A percentile compares a stretch with the other conserved stretches of the same genome.
phyloP scores from a whole-genome alignment of 164 flowering plant genomes.

The Amborella trichopoda region DNA sequence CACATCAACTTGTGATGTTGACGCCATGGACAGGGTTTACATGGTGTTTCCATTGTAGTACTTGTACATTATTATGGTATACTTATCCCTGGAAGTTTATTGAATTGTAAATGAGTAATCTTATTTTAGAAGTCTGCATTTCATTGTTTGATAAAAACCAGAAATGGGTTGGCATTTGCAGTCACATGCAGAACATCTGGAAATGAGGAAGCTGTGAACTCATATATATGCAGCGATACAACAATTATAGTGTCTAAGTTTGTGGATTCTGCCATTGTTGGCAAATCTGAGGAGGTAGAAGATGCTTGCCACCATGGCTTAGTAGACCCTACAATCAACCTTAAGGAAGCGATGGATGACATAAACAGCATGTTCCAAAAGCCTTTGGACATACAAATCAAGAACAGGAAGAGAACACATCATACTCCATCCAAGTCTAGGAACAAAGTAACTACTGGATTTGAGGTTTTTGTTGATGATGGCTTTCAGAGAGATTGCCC shows the following conservation, averaged over 20 bases:
- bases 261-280: conserved; percentile 64
- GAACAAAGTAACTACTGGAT: conserved; percentile 16
- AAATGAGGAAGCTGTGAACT: background rate
- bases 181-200: too few relatives aligned
- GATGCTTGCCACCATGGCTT: conserved; percentile 93
- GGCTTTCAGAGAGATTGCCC: conserved; percentile 13
- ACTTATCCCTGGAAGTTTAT: too few relatives aligned
- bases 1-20: too few relatives aligned
- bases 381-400: conserved; percentile 49
- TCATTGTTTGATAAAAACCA: too few relatives aligned
- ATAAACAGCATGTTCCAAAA: conserved; percentile 86
- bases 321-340: conserved; percentile 87
- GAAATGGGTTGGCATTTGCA: too few relatives aligned
- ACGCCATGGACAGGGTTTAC: too few relatives aligned
- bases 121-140: too few relatives aligned
- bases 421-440: conserved; percentile 22
- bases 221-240: conserved; percentile 30
- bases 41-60: too few relatives aligned
- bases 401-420: conserved; percentile 20
- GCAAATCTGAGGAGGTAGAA: conserved; percentile 60
- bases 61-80: too few relatives aligned
- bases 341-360: conserved; percentile 82
- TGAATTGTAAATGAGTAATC: too few relatives aligned
- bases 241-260: conserved; percentile 50
- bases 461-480: conserved; percentile 59